Base-by-base conservation (phyloP, 2,329 filamentous ascomycete genomes). In the Tolypocladium paradoxum region DNA sequence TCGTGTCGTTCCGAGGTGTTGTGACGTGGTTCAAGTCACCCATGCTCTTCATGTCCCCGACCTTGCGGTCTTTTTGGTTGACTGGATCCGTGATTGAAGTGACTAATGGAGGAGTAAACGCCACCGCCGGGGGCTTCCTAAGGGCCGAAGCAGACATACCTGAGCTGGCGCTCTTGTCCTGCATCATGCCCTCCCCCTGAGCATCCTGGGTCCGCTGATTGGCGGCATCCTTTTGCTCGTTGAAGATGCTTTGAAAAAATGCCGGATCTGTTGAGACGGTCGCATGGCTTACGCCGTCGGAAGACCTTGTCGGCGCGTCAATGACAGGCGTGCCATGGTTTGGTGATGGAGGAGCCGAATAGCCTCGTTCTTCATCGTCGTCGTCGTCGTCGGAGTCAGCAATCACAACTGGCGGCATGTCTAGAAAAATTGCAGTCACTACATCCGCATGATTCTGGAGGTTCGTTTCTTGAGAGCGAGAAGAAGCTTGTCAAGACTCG, bases 221-320 rank as follows among this genome's bases (percentile, higher is more conserved):
- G 18, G 63, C 61, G 24, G 67, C 65, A 35, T 65, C 64, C 38
- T 69, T 68, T 58, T 78, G 74, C 48, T 76, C 72, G 24, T 75
- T 66, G 54, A 76, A 78, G 11, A 79, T 60, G 49, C 65, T 68
- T 48, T 71, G 70, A 56, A 79, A 79, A 57, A 77, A 74, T 0
- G 66, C 69, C 1, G 71, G 68, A 54, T 79, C 74, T 1, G 76
- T 79, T 18, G 76, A 78, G 24, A 61, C 65, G 7, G 70, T 68
- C 37, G 61, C 60, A 52, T 61, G 58, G 53, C 65, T 65, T 58
- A 56, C 55, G 51, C 53, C 54, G 16, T 62, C 63, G 11, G 61
- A 62, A 20, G 60, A 64, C 29, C 59, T 57, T 33, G 54, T 57
- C 22, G 34, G 48, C 35, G 52, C 46, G 40, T 52, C 46, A 34